Conservation (phyloP, 768 basidiomycete genomes). For the Suillus spraguei region DNA sequence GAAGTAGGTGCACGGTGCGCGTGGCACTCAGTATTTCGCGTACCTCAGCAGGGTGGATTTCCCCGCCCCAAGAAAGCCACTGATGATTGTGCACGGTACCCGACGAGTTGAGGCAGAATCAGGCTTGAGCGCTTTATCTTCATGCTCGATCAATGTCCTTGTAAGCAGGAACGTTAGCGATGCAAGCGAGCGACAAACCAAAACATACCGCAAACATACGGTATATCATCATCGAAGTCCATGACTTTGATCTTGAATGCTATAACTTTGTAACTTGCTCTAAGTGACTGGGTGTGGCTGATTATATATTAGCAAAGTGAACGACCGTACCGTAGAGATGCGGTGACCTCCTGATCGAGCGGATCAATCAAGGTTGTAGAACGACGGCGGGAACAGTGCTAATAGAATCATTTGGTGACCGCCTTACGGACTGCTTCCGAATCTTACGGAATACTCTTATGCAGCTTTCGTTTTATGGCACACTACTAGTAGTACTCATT, state of each 20-base stretch:
- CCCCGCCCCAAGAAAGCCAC: conserved; percentile 92
- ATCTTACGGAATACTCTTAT: conserved; percentile 21
- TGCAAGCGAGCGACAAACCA: conserved; percentile 11
- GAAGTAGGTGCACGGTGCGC: background rate
- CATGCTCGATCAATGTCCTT: conserved; percentile 36
- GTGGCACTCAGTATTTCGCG: conserved; percentile 22
- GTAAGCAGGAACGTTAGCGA: conserved; percentile 8
- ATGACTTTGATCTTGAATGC: conserved; percentile 27
- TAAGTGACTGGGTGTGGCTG: background rate
- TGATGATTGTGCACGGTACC: conserved; percentile 92
- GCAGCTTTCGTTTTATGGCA: background rate
- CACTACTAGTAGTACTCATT: background rate
- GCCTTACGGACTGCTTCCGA: conserved; percentile 22
- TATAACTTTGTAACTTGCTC: background rate
- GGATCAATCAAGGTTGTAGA: background rate
- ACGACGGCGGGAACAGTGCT: background rate
- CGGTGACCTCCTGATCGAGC: background rate
- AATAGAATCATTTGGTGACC: background rate
- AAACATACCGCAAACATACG: conserved; percentile 40
- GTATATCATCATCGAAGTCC: conserved; percentile 62
- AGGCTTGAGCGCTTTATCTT: conserved; percentile 1
- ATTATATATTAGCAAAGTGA: background rate
- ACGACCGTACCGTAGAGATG: background rate
- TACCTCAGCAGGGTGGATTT: conserved; percentile 91
- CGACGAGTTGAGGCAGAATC: conserved; percentile 24